Evolutionary conservation across 345 rosid species (phyloP).

Genomic region (Hevea brasiliensis): DNA sequence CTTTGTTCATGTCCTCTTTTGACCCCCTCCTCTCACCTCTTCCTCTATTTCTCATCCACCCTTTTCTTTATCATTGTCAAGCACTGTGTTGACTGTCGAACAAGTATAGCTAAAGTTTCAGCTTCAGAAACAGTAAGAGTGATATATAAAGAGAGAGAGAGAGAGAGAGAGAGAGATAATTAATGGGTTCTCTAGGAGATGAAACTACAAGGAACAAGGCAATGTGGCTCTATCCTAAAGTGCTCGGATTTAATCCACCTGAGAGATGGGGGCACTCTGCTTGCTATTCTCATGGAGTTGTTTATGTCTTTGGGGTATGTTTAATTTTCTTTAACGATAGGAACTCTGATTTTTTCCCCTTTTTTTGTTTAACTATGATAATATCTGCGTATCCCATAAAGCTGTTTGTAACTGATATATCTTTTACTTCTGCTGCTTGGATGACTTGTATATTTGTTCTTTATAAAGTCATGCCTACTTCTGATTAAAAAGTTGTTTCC

Average conservation of each 20-base stretch:
- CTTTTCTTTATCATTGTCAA: slow-evolving; percentile 30
- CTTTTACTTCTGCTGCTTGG: too few species aligned
- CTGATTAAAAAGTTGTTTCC: neutral
- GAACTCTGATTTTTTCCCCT: too few species aligned
- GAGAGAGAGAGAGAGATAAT: neutral
- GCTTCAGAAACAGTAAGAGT: too few species aligned
- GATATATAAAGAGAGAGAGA: neutral
- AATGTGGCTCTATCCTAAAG: slow-evolving; percentile 72
- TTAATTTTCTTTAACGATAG: too few species aligned
- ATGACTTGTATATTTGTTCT: too few species aligned
- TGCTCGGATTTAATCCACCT: slow-evolving; percentile 57
- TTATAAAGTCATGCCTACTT: neutral
- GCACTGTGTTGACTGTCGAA: slow-evolving; percentile 16
- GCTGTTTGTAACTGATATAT: too few species aligned
- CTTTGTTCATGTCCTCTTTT: slow-evolving; percentile 51
- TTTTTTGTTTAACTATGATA: too few species aligned
- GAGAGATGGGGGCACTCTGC: slow-evolving; percentile 88
- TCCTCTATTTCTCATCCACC: neutral
- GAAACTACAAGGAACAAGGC: slow-evolving; percentile 48
- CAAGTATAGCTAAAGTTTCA: slow-evolving; percentile 3
- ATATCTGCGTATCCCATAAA: too few species aligned
- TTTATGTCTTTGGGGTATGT: slow-evolving; percentile 72
- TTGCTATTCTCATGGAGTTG: slow-evolving; percentile 55
- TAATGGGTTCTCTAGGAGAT: slow-evolving; percentile 49
- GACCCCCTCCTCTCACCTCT: slow-evolving; percentile 25